Base-by-base conservation (phyloP, 2,329 filamentous ascomycete species). In the Colletotrichum tabaci region DNA sequence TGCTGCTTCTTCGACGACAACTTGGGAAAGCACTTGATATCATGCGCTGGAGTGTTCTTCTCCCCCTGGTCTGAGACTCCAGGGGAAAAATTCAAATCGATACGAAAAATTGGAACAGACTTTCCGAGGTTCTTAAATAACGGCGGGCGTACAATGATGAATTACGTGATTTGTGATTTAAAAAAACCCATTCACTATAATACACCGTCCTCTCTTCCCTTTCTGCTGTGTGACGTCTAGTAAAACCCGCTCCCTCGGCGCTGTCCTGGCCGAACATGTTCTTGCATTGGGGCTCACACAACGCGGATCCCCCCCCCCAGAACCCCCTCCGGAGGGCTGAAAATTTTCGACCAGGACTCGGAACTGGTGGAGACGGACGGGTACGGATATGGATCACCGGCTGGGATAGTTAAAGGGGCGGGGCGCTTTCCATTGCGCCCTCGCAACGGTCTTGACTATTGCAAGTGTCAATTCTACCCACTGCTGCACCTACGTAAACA, bases 61-160 rank as follows among this genome's bases (percentile, higher is more conserved):
- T 61, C 47, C 60, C 46, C 61, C 66, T 62, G 71, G 71, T 61
- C 52, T 69, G 69, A 72, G 47, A 44, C 35, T 46, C 69, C 61
- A 60, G 66, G 52, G 35, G 47, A 46, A n/a, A 63, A 57, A 15
- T 42, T 26, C 40, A 62, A 71, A 53, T 71, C 65, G 69, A 72
- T 72, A 72, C 69, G 69, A 72, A 72, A 63, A 71, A 68, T 68
- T 38, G 69, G 66, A 72, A 71, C 68, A 72, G 58, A 68, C 58
- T 72, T 69, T 62, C 60, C 13, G 58, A 68, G 69, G 69, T 58
- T 63, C 49, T 53, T 72, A 72, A 40, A 68, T 63, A 64, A 61
- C 21, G 69, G 46, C 21, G 65, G 69, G 69, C 69, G 65, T 72
- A 62, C 15, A 72, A 72, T 72, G 65, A 69, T 61, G 57, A 72